A percentile compares a stretch with the other conserved stretches of the same genome.
These are phyloP conservation scores for Colletotrichum tropicicola DNA, from an alignment of 2,329 filamentous ascomycete species.

Conservation along the genomic window DNA sequence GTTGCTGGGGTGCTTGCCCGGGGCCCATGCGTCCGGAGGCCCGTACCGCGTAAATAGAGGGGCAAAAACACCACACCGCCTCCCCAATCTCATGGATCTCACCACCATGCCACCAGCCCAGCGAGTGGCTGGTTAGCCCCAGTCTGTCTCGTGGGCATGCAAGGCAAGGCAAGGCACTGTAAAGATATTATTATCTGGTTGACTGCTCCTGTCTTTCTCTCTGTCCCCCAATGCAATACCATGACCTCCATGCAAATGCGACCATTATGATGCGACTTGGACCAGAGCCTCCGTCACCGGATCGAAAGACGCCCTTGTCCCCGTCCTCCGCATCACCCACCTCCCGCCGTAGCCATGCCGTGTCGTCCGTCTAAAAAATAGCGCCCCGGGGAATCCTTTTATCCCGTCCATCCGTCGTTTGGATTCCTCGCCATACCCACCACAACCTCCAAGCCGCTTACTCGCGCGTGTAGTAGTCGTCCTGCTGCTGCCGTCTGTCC, in stretches of 20 bases:
- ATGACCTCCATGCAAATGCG: no score
- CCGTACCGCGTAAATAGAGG: constrained; percentile 1
- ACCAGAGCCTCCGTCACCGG: no score
- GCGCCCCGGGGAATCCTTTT: constrained; percentile 1
- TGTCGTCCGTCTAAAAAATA: no score
- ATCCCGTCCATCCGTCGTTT: constrained; percentile 1
- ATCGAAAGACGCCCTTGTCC: background rate
- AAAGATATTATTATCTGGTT: no score
- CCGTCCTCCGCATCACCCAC: background rate
- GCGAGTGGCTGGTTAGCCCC: no score
- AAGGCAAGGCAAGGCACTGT: no score
- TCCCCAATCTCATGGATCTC: background rate
- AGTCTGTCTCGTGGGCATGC: no score
- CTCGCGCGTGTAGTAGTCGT: constrained; percentile 56
- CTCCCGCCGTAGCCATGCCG: no score
- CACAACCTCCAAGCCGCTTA: background rate
- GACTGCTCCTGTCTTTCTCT: no score
- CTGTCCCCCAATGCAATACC: background rate
- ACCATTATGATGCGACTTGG: no score
- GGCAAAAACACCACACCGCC: constrained; percentile 9
- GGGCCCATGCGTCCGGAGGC: background rate
- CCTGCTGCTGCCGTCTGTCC: constrained; percentile 50
- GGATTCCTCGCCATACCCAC: background rate
- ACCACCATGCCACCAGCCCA: no score
- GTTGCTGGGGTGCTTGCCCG: constrained; percentile 3